Base-by-base conservation (phyloP, 352 stramenopile species). In the Globisporangium middletonii region DNA sequence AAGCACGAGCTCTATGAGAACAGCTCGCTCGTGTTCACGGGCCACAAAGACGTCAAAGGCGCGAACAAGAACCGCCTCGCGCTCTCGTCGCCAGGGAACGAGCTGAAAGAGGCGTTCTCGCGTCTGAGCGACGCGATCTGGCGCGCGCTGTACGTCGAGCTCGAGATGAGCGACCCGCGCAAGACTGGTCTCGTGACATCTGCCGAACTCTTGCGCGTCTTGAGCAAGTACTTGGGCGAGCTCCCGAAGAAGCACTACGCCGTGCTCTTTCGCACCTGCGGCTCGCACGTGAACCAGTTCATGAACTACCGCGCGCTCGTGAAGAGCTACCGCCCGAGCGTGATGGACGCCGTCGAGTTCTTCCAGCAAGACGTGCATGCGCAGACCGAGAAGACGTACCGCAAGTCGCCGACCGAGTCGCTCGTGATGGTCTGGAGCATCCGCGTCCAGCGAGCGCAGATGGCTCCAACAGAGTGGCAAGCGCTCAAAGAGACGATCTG, bases 31-130 rank as follows among this genome's bases (percentile, higher is more conserved):
- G 65, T 88, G 11, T 85, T 88, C 50, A 33, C 67, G 2, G 72
- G 73, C 0, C 65, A 71, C 3, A 69, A 65, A 35, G 70, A 84
- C n/a, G 63, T 84, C 47, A 82, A 84, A 33, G 75, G 75, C 2
- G 67, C 70, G 35, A 69, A 85, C 63, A 86, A 83, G 60, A 82
- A 83, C 50, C 78, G 78, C 4, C 51, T 64, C 23, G 74, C 75
- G 37, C 57, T 88, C 26, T 86, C 74, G 23, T 85, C 76, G 11
- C 78, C 78, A 2, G 78, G 76, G 3, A 88, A 85, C 7, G 78
- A 85, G 42, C 68, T 91, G 11, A 91, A 91, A 57, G 78, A 91
- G 38, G 76, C 78, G 2, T 83, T 91, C 51, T 88, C 81, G 19
- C 62, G 66, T 0, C 56, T 91, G 26, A 53, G 68, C 0, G 81